These are phyloP conservation scores for Penicillium brasilianum DNA, from an alignment of 2,329 filamentous ascomycete species.

Conservation along the genomic window DNA sequence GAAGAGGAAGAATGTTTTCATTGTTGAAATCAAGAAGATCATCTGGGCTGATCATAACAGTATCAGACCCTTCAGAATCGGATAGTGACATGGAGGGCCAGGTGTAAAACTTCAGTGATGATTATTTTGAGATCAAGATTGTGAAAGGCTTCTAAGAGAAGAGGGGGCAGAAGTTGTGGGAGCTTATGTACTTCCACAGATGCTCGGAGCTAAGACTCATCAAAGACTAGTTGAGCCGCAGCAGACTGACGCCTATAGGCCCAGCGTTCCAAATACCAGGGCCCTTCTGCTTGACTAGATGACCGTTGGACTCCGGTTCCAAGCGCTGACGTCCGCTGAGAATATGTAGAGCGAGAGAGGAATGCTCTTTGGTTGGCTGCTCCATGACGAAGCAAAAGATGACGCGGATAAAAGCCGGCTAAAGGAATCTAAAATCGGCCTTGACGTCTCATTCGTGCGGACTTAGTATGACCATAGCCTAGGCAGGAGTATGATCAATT, in stretches of 20 bases:
- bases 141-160: not conserved
- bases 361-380: too few species aligned
- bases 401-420: too few species aligned
- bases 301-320: too few species aligned
- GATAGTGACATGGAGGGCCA: not conserved
- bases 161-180: not conserved
- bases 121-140: not conserved
- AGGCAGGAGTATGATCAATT: too few species aligned
- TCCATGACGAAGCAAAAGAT: too few species aligned
- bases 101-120: not conserved
- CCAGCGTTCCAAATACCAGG: too few species aligned
- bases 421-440: too few species aligned
- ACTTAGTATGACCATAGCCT: too few species aligned
- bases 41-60: not conserved
- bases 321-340: too few species aligned
- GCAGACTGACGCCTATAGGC: not conserved
- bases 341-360: too few species aligned
- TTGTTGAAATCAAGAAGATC: not conserved
- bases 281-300: too few species aligned
- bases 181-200: not conserved
- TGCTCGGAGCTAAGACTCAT: not conserved
- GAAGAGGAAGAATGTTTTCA: slow-evolving; percentile 1
- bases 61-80: not conserved
- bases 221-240: not conserved
- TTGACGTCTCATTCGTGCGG: too few species aligned